Conservation (phyloP, 495 filamentous ascomycete genomes). For the Trichodelitschia bisporula region DNA sequence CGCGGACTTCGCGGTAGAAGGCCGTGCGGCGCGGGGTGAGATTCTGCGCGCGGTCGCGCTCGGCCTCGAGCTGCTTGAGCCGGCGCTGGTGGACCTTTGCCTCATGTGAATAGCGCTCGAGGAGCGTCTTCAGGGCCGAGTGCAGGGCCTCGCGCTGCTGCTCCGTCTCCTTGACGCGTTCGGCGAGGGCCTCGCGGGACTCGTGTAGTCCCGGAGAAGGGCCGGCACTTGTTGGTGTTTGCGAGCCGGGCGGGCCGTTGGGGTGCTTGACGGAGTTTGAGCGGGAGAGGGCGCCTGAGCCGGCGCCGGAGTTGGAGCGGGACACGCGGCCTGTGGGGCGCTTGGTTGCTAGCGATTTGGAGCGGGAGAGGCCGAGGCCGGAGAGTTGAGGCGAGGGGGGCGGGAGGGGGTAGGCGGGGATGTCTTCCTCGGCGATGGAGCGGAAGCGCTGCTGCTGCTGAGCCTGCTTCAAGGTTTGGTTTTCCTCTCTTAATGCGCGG, state of each 20-base stretch:
- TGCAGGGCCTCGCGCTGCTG: slow-evolving; percentile 83
- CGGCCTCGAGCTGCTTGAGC: slow-evolving; percentile 46
- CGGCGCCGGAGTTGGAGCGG: slow-evolving; percentile 36
- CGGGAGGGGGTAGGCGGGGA: not conserved
- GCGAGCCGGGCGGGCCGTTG: slow-evolving; percentile 2
- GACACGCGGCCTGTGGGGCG: slow-evolving; percentile 23
- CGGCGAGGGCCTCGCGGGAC: slow-evolving; percentile 43
- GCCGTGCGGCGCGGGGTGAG: slow-evolving; percentile 45
- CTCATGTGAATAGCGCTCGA: slow-evolving; percentile 69
- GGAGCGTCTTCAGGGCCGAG: slow-evolving; percentile 54
- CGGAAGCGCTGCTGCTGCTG: slow-evolving; percentile 24
- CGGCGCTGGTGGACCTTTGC: slow-evolving; percentile 56
- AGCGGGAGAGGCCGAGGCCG: slow-evolving; percentile 27
- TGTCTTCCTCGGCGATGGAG: slow-evolving; percentile 36
- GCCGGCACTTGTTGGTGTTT: no score
- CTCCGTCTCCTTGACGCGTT: slow-evolving; percentile 79
- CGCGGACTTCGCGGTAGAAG: slow-evolving; percentile 59
- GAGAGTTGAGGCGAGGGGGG: slow-evolving; percentile 2
- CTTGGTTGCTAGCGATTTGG: slow-evolving; percentile 32
- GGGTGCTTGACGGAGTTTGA: slow-evolving; percentile 38
- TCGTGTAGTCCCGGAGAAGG: no score
- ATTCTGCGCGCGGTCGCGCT: slow-evolving; percentile 46
- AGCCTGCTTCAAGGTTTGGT: slow-evolving; percentile 30
- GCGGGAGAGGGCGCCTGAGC: slow-evolving; percentile 19
- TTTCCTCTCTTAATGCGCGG: slow-evolving; percentile 40